Conservation (phyloP, 1,284 basidiomycete species). For the Cryptococcus amylolentus region DNA sequence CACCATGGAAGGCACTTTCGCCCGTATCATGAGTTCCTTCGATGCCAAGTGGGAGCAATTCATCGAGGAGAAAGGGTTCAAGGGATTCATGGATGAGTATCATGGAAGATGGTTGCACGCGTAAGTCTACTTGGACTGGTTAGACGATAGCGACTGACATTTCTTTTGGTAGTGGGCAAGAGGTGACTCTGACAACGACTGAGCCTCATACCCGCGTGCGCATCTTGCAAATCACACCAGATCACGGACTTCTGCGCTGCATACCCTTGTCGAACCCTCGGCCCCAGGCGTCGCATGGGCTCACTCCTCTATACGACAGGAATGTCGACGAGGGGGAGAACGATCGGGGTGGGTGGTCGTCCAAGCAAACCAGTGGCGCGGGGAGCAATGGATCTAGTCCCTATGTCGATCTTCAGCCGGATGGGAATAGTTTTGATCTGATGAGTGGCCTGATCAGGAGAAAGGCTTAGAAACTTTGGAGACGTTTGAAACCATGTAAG, state of each 20-base stretch:
- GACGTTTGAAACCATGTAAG: no score
- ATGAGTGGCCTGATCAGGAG: slow-evolving; percentile 82
- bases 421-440: slow-evolving; percentile 95
- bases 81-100: slow-evolving; percentile 74
- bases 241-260: slow-evolving; percentile 83
- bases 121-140: slow-evolving; percentile 55
- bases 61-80: slow-evolving; percentile 63
- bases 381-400: slow-evolving; percentile 8
- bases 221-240: slow-evolving; percentile 80
- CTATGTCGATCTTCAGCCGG: slow-evolving; percentile 72
- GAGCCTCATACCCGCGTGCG: slow-evolving; percentile 67
- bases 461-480: slow-evolving; percentile 49
- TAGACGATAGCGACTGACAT: neutral
- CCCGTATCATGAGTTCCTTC: slow-evolving; percentile 72
- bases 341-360: slow-evolving; percentile 24
- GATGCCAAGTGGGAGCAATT: slow-evolving; percentile 75
- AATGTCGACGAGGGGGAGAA: slow-evolving; percentile 35
- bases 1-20: slow-evolving; percentile 71
- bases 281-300: slow-evolving; percentile 18
- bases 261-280: slow-evolving; percentile 57
- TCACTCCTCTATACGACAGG: slow-evolving; percentile 41
- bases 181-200: slow-evolving; percentile 74
- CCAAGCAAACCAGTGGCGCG: slow-evolving; percentile 36
- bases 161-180: slow-evolving; percentile 64
- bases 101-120: slow-evolving; percentile 80